phyloP scores from a whole-genome alignment of 208 protist species.

The Crithidia mellificae region DNA sequence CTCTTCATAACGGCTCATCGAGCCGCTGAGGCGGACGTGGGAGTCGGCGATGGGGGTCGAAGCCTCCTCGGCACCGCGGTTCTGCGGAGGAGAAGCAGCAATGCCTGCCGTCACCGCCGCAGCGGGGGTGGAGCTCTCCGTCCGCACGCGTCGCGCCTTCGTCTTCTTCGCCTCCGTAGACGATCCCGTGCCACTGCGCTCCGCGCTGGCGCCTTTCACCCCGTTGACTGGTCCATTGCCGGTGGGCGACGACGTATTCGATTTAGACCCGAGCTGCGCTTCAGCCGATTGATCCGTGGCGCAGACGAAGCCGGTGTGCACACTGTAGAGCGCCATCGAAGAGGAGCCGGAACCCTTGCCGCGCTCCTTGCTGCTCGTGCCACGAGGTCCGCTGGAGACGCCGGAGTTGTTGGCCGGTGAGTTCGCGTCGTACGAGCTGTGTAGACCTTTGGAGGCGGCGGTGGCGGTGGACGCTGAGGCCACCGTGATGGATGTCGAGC shows the following conservation, averaged over 20 bases:
- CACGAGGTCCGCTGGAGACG: constrained; percentile 1
- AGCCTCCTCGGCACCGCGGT: not conserved
- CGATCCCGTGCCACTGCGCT: not conserved
- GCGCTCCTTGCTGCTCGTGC: constrained; percentile 4
- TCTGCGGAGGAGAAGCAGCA: not conserved
- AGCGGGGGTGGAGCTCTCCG: not conserved
- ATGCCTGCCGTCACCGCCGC: not conserved
- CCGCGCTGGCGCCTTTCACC: too few species aligned
- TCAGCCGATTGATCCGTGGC: not conserved
- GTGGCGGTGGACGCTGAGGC: not conserved
- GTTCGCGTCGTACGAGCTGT: constrained; percentile 17
- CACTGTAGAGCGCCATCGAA: constrained; percentile 33
- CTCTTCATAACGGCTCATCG: not conserved
- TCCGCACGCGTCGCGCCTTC: not conserved
- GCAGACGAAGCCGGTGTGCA: constrained; percentile 38
- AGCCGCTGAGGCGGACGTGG: not conserved
- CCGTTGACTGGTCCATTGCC: not conserved
- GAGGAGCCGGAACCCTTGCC: constrained; percentile 13
- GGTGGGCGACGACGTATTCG: not conserved
- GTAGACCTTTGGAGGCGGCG: constrained; percentile 10
- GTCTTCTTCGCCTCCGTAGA: not conserved
- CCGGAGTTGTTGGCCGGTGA: constrained; percentile 10
- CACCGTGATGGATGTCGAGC: not conserved
- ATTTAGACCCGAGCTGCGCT: not conserved
- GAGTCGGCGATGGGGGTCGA: not conserved